phyloP scores from a whole-genome alignment of 495 filamentous ascomycete species.

The Penicillium canescens region DNA sequence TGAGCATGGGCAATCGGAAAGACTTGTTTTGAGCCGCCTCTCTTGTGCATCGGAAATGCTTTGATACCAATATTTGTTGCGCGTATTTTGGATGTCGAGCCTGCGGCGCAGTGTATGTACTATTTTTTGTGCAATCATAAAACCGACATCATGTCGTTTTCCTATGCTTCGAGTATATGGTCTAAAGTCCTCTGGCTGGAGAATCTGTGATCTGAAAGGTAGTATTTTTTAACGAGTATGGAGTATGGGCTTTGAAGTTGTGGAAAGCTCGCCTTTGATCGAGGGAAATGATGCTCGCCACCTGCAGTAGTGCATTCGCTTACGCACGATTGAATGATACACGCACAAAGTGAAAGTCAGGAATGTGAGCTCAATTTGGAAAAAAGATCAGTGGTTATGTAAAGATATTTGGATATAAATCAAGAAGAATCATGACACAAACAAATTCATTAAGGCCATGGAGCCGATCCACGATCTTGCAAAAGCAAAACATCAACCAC shows the following conservation, averaged over 20 bases:
- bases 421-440: slow-evolving; percentile 1
- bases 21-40: slow-evolving; percentile 2
- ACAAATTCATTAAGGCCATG: slow-evolving; percentile 21
- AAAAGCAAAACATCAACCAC: slow-evolving; percentile 24
- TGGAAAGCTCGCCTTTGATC: no score
- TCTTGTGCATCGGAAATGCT: slow-evolving; percentile 15
- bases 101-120: slow-evolving; percentile 29
- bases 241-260: no score
- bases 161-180: slow-evolving; percentile 8
- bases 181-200: neutral
- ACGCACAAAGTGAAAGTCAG: no score
- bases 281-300: no score
- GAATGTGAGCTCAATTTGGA: no score
- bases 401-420: neutral
- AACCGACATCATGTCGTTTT: slow-evolving; percentile 27
- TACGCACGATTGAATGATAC: no score
- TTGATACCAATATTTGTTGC: slow-evolving; percentile 34
- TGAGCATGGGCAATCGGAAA: neutral
- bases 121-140: slow-evolving; percentile 31
- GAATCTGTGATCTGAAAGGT: neutral
- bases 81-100: slow-evolving; percentile 19
- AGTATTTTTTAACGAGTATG: no score
- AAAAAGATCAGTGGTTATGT: neutral
- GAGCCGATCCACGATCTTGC: slow-evolving; percentile 16
- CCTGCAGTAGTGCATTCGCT: no score